Base-by-base conservation (phyloP, 208 protist species). In the Wallacemonas rigidus region DNA sequence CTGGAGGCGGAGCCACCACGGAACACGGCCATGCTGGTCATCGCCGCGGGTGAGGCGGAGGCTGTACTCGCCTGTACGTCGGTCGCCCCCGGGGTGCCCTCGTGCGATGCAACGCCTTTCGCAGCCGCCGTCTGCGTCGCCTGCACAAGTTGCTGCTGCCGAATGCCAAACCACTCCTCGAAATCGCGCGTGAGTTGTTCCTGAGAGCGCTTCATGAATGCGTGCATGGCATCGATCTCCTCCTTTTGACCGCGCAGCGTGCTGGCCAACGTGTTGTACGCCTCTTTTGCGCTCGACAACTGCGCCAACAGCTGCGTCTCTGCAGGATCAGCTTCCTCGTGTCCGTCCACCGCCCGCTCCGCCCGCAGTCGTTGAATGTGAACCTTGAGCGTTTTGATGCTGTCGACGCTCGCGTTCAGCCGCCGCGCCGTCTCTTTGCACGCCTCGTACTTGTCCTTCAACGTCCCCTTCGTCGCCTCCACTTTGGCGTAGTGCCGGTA, bases 111-210 rank as follows among this genome's bases (percentile, higher is more conserved):
- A 5, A 68, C 58, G 54, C 74, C 61, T 56, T 74, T 74, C 74
- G 17, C 41, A 47, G 54, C 51, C 7, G 26, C 67, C 6, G 43
- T 7, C 3, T 72, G 68, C 53, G 78, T 71, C 2, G 80, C 89
- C 47, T 87, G 69, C 26, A 58, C 55, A 9, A 96, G 79, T 64
- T 96, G 91, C 39, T 88, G 75, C 76, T 93, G 81, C 38, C 91
- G 79, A 36, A 87, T 77, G 39, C 71, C 71, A 50, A 96, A 83
- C 93, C 93, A 97, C 47, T 86, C 80, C 70, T 97, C 90, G 77
- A 95, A 97, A 74, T 95, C 90, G 43, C 79, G 72, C 45, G 86
- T 87, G 7, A 97, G 73, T 70, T 95, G 82, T 48, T 94, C 93
- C 75, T 93, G 87, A 26, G 90, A 74, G 39, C 85, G 88, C 75